phyloP scores from a whole-genome alignment of 345 rosid species.

The Brassica carinata region DNA sequence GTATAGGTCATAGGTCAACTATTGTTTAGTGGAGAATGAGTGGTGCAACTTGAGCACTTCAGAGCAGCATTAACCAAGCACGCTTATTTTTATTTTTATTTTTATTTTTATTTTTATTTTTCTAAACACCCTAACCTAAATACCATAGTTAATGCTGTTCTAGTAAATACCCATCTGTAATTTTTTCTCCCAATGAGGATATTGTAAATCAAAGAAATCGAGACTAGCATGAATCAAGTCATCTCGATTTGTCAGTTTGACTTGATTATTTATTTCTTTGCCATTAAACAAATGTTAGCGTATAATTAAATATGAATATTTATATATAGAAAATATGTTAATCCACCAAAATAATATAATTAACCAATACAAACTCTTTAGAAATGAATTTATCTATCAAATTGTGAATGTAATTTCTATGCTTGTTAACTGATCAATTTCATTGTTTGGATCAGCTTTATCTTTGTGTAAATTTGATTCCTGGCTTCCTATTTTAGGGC shows the following conservation, averaged over 20 bases:
- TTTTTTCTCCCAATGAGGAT: constrained; percentile 5
- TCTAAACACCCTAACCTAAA: no score
- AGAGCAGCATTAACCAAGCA: no score
- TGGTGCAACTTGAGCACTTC: constrained; percentile 11
- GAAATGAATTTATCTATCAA: neutral
- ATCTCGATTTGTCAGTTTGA: constrained; percentile 1
- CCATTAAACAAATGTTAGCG: neutral
- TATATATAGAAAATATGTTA: neutral
- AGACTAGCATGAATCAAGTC: constrained; percentile 9
- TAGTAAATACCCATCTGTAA: neutral
- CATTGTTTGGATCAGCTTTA: neutral
- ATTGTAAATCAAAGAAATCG: constrained; percentile 12
- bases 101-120: no score
- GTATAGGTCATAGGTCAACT: constrained; percentile 14
- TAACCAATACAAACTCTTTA: neutral
- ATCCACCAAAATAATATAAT: neutral
- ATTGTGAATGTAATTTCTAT: neutral
- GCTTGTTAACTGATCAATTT: neutral
- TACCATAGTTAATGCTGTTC: no score
- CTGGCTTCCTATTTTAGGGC: neutral
- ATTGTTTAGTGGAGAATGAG: constrained; percentile 23
- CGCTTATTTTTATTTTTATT: no score
- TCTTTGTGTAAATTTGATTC: neutral
- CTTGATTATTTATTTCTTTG: neutral
- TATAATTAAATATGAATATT: neutral